These are phyloP conservation scores for Rhizophagus prolifer DNA, from an alignment of 192 early-diverging fungal species.

Conservation along the genomic window DNA sequence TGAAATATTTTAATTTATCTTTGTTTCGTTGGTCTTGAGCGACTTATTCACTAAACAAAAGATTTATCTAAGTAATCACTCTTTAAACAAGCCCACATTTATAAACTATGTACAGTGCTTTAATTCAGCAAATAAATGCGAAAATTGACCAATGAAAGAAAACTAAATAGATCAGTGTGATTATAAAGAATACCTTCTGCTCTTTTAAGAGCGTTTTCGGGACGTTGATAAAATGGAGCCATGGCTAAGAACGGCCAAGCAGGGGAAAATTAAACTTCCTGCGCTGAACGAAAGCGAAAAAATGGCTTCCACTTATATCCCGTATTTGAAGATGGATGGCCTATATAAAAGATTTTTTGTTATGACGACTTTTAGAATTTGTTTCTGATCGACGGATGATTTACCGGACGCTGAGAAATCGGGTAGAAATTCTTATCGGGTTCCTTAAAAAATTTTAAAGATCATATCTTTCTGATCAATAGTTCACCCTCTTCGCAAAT, in stretches of 20 bases:
- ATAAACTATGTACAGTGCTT: too few species aligned
- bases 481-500: background rate
- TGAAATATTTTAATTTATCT: background rate
- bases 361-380: background rate
- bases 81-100: too few species aligned
- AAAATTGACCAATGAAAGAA: background rate
- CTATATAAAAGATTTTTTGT: constrained; percentile 16
- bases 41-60: too few species aligned
- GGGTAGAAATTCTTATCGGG: background rate
- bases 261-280: background rate
- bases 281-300: background rate
- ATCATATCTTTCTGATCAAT: background rate
- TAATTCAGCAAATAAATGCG: too few species aligned
- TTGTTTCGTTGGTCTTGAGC: too few species aligned
- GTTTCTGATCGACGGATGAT: background rate
- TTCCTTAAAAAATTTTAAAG: background rate
- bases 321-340: background rate
- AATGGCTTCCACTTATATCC: background rate
- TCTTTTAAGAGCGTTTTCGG: constrained; percentile 87
- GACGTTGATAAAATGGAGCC: constrained; percentile 59
- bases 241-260: constrained; percentile 33
- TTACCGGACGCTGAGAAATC: background rate
- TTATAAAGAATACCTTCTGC: constrained; percentile 65
- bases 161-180: constrained; percentile 6
- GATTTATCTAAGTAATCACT: too few species aligned